Base-by-base conservation (phyloP, 257 asterid genomes). In the Solanum chmielewskii region DNA sequence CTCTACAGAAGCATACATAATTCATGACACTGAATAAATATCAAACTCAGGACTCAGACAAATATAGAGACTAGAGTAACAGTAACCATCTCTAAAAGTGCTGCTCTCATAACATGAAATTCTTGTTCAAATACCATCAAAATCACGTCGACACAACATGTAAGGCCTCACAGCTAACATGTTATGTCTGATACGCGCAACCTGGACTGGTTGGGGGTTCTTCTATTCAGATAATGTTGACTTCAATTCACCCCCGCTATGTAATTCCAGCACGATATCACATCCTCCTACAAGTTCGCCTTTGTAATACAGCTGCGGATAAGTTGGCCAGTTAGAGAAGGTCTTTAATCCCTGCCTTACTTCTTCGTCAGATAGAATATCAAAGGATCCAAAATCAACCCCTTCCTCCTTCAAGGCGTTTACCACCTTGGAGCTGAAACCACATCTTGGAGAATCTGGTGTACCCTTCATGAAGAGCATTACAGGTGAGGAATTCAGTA, bases 221-320 rank as follows among this genome's bases (percentile, higher is more conserved):
- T 12, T 39, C 89, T 92, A 97, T 90, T 93, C 98, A 2, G 98
- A 90, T 83, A 97, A 89, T 45, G 96, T 91, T 41, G 86, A 91
- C 92, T 94, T 94, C 80, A 97, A 90, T 86, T 97, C 99, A 4
- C 99, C 98, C 85, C 44, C 90, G 52, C 87, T 89, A 56, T 69
- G 93, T 88, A 97, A 83, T 91, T 94, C 99, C 95, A 96, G 80
- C 85, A 97, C 93, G 18, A 97, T 97, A 90, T 59, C 66, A 59
- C 99, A 97, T 3, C 99, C 99, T 87, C 99, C 99, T 29, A 96
- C 88, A 91, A 97, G 85, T 91, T 97, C 99, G 5, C 99, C 99
- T 86, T 96, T 95, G 92, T 93, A 94, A 88, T 97, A 97, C 18
- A 97, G 87, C 95, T 97, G 99, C 0, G 99, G 99, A 86, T 91